phyloP scores from a whole-genome alignment of 139 green algal species.

The Picochlorum sp. region DNA sequence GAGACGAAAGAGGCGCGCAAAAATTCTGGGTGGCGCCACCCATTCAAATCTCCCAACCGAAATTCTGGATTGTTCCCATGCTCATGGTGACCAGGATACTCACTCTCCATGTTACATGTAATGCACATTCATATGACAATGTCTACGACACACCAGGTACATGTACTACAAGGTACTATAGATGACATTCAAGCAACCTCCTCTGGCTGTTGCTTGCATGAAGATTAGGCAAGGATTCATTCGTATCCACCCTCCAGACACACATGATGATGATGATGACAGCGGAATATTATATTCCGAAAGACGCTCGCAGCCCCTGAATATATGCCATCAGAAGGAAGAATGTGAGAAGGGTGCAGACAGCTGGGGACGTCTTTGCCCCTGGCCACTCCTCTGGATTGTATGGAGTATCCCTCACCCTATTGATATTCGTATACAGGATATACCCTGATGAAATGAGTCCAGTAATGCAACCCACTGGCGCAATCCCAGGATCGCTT shows the following conservation, averaged over 20 bases:
- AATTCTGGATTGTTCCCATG: too few relatives aligned
- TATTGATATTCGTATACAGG: conserved; percentile 11
- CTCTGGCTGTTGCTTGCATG: too few relatives aligned
- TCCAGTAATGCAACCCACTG: conserved; percentile 18
- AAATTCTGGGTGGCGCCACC: too few relatives aligned
- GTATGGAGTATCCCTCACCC: conserved; percentile 14
- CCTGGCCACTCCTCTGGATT: conserved; percentile 53
- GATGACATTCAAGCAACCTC: too few relatives aligned
- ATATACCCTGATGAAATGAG: conserved; percentile 7
- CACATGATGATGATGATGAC: neutral
- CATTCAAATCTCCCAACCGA: too few relatives aligned
- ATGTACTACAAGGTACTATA: too few relatives aligned
- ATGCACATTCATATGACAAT: too few relatives aligned
- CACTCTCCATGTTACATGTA: too few relatives aligned
- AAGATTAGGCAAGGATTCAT: too few relatives aligned
- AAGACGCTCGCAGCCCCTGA: conserved; percentile 29
- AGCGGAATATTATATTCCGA: neutral
- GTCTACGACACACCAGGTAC: too few relatives aligned
- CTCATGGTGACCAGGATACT: too few relatives aligned
- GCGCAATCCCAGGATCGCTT: neutral
- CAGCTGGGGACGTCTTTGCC: conserved; percentile 44
- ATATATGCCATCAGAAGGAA: conserved; percentile 49
- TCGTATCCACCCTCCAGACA: neutral
- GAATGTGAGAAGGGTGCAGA: conserved; percentile 48
- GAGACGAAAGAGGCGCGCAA: too few relatives aligned